A percentile compares a stretch with the other conserved stretches of the same genome.
Conservation (phyloP, 331 rosid genomes). For the Rosa hybrid region DNA sequence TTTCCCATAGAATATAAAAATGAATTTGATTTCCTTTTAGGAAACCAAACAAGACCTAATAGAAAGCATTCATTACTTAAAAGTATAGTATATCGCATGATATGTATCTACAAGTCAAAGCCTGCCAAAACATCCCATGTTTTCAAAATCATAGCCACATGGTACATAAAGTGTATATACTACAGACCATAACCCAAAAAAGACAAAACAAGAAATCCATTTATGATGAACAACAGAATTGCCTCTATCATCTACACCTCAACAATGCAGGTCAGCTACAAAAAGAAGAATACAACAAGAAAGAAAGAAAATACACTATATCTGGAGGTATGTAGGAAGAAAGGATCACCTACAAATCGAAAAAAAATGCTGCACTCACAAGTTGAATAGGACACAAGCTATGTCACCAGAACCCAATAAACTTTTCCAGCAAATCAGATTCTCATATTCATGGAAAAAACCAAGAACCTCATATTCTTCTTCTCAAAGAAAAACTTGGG, state of each 20-base stretch:
- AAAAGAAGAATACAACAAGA: neutral
- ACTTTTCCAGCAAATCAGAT: neutral
- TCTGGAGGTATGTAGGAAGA: neutral
- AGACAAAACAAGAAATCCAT: neutral
- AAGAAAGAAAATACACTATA: too few species aligned
- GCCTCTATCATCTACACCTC: too few species aligned
- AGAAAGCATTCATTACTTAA: neutral
- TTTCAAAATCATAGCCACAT: neutral
- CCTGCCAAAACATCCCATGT: neutral
- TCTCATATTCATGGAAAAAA: neutral
- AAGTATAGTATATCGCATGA: too few species aligned
- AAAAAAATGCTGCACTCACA: neutral
- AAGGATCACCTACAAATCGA: conserved; percentile 18
- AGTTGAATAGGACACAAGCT: neutral
- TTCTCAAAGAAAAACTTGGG: neutral
- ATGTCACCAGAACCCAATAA: neutral
- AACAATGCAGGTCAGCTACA: neutral
- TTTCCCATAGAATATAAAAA: too few species aligned
- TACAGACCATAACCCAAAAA: neutral
- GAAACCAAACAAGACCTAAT: too few species aligned
- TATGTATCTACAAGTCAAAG: too few species aligned
- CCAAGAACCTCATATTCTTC: neutral
- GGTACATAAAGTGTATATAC: neutral
- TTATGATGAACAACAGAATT: neutral
- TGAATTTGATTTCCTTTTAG: too few species aligned